A percentile compares a stretch with the other conserved stretches of the same genome.
Conservation (phyloP, 176 grass and related monocot genomes). For the Eleusine coracana region DNA sequence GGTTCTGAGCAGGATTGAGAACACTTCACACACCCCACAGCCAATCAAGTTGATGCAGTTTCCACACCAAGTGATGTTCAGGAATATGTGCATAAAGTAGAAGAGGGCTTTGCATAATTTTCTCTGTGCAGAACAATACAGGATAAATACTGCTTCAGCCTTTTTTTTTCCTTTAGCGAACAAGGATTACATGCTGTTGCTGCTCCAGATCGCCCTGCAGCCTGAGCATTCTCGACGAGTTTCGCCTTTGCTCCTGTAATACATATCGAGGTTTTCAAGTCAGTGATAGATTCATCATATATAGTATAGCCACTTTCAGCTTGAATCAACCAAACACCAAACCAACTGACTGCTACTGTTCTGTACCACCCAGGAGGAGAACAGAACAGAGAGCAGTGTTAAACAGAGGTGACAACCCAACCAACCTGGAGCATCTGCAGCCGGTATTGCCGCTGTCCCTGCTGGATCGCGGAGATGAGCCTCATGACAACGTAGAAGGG, state of each 20-base stretch:
- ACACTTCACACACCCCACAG: neutral
- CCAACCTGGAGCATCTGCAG: conserved; percentile 54
- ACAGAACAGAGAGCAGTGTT: neutral
- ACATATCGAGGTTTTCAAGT: neutral
- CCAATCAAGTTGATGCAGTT: no score
- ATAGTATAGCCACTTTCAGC: neutral
- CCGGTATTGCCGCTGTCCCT: conserved; percentile 53
- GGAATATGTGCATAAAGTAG: neutral
- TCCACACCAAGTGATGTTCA: neutral
- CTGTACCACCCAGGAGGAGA: no score
- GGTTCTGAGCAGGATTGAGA: neutral
- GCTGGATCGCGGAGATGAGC: conserved; percentile 66
- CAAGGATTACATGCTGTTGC: conserved; percentile 33
- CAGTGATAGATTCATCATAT: neutral
- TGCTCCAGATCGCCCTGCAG: conserved; percentile 15
- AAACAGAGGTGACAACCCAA: neutral
- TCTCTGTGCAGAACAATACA: neutral
- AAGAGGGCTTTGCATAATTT: neutral
- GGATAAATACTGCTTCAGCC: neutral
- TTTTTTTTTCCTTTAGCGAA: conserved; percentile 7
- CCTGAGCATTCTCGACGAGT: conserved; percentile 14
- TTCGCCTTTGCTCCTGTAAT: conserved; percentile 47
- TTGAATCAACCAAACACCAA: neutral
- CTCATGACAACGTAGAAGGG: conserved; percentile 68
- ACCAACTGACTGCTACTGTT: neutral